Evolutionary conservation across 2,329 filamentous ascomycete species (phyloP).

Genomic region (Chaetomiaceae sp.): DNA sequence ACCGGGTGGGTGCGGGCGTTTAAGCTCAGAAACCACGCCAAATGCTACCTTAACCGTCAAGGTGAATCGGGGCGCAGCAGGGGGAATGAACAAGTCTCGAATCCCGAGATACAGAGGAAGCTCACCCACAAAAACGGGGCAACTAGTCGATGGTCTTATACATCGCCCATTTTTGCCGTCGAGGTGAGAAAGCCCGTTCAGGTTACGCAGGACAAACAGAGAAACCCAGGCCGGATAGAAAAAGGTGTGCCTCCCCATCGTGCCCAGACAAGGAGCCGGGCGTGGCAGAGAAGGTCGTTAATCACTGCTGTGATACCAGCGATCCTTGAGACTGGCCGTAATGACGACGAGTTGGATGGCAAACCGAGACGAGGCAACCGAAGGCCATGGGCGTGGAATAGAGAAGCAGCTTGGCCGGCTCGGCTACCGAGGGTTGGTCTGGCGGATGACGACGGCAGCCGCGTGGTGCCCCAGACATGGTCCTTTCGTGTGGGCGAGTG

Average conservation of each 20-base stretch:
- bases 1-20: background rate
- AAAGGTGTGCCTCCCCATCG: background rate
- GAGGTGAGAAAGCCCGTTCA: background rate
- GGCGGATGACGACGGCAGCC: background rate
- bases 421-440: background rate
- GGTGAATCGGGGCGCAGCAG: slow-evolving; percentile 3
- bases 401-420: background rate
- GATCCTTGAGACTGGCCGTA: background rate
- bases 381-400: background rate
- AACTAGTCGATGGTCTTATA: background rate
- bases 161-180: background rate
- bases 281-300: background rate
- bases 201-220: background rate
- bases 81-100: background rate
- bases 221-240: background rate
- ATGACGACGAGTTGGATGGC: background rate
- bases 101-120: background rate
- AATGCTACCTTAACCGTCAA: background rate
- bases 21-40: background rate
- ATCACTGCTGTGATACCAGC: background rate
- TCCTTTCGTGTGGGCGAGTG: background rate
- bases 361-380: background rate
- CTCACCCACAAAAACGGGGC: background rate
- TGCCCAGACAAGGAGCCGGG: background rate
- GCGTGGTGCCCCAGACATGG: background rate